Evolutionary conservation across 805 yeast species (phyloP), one percentile per base, ranked within the genome.

Genomic region (Cyberlindnera xylosilytica): DNA sequence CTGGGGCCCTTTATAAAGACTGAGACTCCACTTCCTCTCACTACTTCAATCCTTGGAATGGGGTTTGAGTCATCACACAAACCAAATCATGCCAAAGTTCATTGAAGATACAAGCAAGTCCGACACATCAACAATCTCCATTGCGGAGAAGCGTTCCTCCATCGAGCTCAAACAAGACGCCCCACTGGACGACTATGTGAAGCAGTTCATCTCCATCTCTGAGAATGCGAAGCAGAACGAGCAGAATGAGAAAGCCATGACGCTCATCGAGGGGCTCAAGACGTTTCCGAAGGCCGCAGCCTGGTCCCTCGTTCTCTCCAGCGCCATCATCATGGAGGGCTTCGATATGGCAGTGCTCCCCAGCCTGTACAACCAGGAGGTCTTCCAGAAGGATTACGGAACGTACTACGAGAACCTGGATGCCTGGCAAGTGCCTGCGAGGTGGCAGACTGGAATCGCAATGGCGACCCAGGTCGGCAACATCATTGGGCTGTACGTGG

Each of bases 291-390:
- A 58, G 39, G 70, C 70, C 5, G 62, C 63, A 8, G 44, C 60
- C 40, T 69, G 71, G 70, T 62, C 70, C 15, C 44, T 65, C 16
- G 60, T 66, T n/a, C 52, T 68, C 42, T 64, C 67, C 11, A 42
- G 59, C 11, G 66, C 68, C 28, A 59, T 67, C 39, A 53, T 69
- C 27, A 64, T 64, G 70, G 70, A 66, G 45, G 73, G 72, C 36
- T 66, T 64, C 51, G 70, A 66, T 45, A 53, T 58, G 22, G 56
- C 55, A 42, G 55, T 70, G 40, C 52, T 69, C 42, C 46, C 53
- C 35, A 57, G 67, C 5, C 61, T 70, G 49, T 68, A 60, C 52
- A 66, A 62, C n/a, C 64, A 64, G 50, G 67, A 67, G 3, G 58
- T 60, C 29, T 69, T 69, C 43, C 52, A 55, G 36, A 47, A 19